Base-by-base conservation (phyloP, 2,329 filamentous ascomycete genomes). In the Leptosphaerulina australis region DNA sequence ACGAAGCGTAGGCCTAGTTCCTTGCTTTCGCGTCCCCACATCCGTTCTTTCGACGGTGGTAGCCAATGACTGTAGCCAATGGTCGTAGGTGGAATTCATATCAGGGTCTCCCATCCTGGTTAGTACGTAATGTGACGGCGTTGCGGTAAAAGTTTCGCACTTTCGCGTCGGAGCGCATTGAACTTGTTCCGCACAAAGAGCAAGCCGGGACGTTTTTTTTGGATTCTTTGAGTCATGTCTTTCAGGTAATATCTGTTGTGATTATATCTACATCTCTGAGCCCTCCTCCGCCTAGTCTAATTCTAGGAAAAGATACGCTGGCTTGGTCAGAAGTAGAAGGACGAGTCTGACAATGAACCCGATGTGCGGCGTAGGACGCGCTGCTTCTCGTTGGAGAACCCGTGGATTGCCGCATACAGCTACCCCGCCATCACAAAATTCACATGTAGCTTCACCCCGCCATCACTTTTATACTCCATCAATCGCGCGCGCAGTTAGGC, bases 351-450 rank as follows among this genome's bases (percentile, higher is more conserved):
- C 50, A 53, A 54, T 63, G 55, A 60, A 58, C 61, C 63, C 62
- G 68, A 69, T 66, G 53, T 65, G 65, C 61, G 48, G 48, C 48
- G 41, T 43, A 46, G 55, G 59, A 53, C 61, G 63, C 59, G 59
- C 31, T 53, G 55, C 53, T 53, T 47, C 40, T 30, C 6, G 33
- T 12, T 43, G 30, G 5, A 25, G 34, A 30, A 40, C 58, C 65
- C 61, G 63, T 63, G 54, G 56, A 50, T 68, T 66, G 63, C 63
- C 60, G 59, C 58, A 52, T 55, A 56, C 49, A 64, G 57, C 66
- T 68, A 70, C 67, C 64, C 66, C 67, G 62, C 66, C 47, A 44
- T 50, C 54, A 24, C 62, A 60, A 58, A 61, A 56, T 64, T 62
- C 61, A 36, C 48, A 50, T 59, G 58, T 60, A 50, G 47, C 29